Evolutionary conservation across 1,139 yeast species (phyloP), one percentile per base, ranked within the genome.

Genomic region (Yamadazyma dushanensis): DNA sequence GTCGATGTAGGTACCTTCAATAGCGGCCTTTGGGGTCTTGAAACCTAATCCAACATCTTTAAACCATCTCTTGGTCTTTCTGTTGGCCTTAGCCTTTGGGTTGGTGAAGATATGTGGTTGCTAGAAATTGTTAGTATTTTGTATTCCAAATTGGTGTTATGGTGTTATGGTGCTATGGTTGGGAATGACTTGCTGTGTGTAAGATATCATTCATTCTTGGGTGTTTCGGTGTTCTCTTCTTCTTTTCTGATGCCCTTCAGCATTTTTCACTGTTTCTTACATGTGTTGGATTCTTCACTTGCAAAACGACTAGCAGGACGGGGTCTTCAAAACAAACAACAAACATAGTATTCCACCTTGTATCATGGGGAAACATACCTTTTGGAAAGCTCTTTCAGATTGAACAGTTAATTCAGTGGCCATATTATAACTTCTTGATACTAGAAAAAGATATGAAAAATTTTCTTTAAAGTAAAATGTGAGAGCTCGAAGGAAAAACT

Each of bases 381-480:
- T 94, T 85, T 92, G 98, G 96, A 84, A 92, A 87, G 98, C 98
- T 80, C 96, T 92, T 83, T 94, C 98, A 71, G 97, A 86, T 85
- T 92, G 99, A 79, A 94, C 99, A 74, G 96, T 89, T 80, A 92
- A 89, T 85, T 92, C 99, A 76, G 97, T 86, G 73, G 97, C 95
- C 97, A 92, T 92, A 78, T 78, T 69, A 57, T 53, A 34, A 37
- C 29, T 31, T 26, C 35, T 32, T 24, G 22, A 31, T 27, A 38
- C 30, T 31, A 31, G 32, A 38, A 36, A 40, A 41, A 38, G 34
- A 32, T 29, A 38, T 44, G 48, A 45, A 42, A 45, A 46, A 41
- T 46, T 47, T 46, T 47, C 47, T 25, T 32, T 26, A 19, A 19
- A 6, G 24, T 20, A 18, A 17, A 29, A 22, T 16, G 29, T 26